Base-by-base conservation (phyloP, 1,284 basidiomycete species). In the Golubevia pallescens region DNA sequence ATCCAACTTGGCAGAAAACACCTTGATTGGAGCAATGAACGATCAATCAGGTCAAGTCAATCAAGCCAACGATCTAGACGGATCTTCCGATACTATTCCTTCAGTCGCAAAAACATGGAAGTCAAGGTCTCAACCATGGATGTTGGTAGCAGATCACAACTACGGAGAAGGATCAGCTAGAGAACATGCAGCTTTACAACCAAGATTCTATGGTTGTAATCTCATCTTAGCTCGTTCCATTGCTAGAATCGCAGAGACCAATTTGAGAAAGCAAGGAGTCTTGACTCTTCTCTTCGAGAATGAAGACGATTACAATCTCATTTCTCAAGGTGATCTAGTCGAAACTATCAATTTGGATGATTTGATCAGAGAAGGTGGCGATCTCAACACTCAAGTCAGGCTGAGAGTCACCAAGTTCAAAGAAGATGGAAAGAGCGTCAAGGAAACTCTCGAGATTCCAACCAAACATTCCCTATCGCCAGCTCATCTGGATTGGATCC, bases 1-100 rank as follows among this genome's bases (percentile, higher is more conserved):
- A 54, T 92, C 92, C 55, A 97, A 98, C 86, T 95, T 98, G 68
- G 95, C 95, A 1, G 94, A 98, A 86, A 99, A 99, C 87, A 91
- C 97, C 13, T 71, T 84, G 57, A 85, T 85, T 61, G 81, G 83
- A 28, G 82, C 82, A 1, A 75, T 73, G 61, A 85, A 85, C 64
- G 82, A 78, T 67, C 74, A 82, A 67, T 75, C 56, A 2, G 62
- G 59, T 20, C 20, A 34, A 14, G 58, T 60, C 55, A 19, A 24
- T n/a, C 66, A 60, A 28, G 69, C 71, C 3, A 67, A 68, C 62
- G 61, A 52, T 19, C 16, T 23, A 20, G 19, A 42, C 28, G 48
- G 42, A 7, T 60, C 67, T 54, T 58, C 68, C 61, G 78, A 77
- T 60, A 81, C 82, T 34, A 85, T 85, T 57, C 81, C 82, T n/a